Conservation (phyloP, 164 flowering plant species). For the Dillenia suffruticosa region DNA sequence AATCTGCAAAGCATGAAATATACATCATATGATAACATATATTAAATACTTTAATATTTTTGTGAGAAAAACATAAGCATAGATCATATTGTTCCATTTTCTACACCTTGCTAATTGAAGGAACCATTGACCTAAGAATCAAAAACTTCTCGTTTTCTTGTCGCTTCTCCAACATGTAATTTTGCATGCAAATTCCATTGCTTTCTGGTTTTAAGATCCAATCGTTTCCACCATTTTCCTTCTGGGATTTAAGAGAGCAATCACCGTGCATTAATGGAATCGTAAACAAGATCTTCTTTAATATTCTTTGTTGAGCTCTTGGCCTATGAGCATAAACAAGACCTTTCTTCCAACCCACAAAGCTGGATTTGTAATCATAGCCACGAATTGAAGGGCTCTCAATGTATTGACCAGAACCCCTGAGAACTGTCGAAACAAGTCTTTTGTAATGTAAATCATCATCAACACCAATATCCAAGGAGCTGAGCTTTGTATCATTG, state of each 20-base stretch:
- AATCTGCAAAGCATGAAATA: conserved; percentile 34
- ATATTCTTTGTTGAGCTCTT: conserved; percentile 36
- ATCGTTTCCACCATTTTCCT: conserved; percentile 18
- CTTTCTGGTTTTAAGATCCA: conserved; percentile 31
- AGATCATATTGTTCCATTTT: too few species aligned
- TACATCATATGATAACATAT: background rate
- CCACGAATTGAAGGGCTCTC: conserved; percentile 19
- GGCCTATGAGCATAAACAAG: conserved; percentile 10
- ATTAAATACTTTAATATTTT: too few species aligned
- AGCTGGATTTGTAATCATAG: conserved; percentile 39
- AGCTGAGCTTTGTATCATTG: conserved; percentile 33
- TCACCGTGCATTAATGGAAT: conserved; percentile 48
- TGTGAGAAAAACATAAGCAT: too few species aligned
- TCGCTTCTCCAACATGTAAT: conserved; percentile 32
- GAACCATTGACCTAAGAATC: conserved; percentile 61
- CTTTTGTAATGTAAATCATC: conserved; percentile 65
- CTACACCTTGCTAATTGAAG: conserved; percentile 60
- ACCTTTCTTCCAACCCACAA: conserved; percentile 54
- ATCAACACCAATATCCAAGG: conserved; percentile 32
- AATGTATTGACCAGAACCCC: conserved; percentile 30
- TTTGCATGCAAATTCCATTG: conserved; percentile 31
- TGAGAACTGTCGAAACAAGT: conserved; percentile 47
- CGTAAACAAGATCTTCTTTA: conserved; percentile 56
- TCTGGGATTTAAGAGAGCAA: conserved; percentile 23
- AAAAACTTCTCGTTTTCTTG: conserved; percentile 49